Evolutionary conservation across 1,139 yeast species (phyloP).

Genomic region (Geotrichum cucujoidarum): DNA sequence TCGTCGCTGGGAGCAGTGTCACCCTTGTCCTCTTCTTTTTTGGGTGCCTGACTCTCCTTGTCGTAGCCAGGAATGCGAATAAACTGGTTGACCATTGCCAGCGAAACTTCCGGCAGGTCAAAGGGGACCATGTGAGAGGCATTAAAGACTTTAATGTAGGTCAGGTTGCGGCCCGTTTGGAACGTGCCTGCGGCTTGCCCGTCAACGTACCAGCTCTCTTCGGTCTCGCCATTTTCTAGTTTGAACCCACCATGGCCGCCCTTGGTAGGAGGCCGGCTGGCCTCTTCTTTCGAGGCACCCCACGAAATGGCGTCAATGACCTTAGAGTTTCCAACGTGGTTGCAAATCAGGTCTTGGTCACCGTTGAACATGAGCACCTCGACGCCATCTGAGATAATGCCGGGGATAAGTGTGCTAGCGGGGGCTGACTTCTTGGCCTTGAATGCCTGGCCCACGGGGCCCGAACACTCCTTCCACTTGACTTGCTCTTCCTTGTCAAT

Average conservation of each 20-base stretch:
- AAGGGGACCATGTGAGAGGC: slow-evolving; percentile 95
- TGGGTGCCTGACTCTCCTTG: slow-evolving; percentile 7
- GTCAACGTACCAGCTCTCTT: slow-evolving; percentile 30
- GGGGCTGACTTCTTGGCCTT: slow-evolving; percentile 53
- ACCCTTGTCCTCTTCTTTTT: neutral
- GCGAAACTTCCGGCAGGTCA: slow-evolving; percentile 64
- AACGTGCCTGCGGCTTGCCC: slow-evolving; percentile 32
- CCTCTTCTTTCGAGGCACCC: slow-evolving; percentile 66
- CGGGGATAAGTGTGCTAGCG: slow-evolving; percentile 61
- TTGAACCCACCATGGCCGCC: slow-evolving; percentile 29
- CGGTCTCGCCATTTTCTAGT: slow-evolving; percentile 21
- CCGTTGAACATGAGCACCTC: slow-evolving; percentile 80
- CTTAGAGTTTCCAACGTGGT: slow-evolving; percentile 67
- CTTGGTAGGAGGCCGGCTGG: slow-evolving; percentile 31
- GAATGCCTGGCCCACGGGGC: slow-evolving; percentile 50
- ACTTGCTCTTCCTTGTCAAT: slow-evolving; percentile 32
- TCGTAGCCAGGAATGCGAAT: slow-evolving; percentile 16
- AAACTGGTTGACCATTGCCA: slow-evolving; percentile 48
- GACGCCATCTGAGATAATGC: slow-evolving; percentile 48
- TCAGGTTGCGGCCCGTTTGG: slow-evolving; percentile 58
- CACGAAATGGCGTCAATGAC: slow-evolving; percentile 59
- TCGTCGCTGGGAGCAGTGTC: slow-evolving; percentile 5
- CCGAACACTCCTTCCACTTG: slow-evolving; percentile 75
- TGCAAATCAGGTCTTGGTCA: slow-evolving; percentile 84
- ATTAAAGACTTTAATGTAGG: slow-evolving; percentile 67